Percentiles rank a stretch among this genome's conserved stretches.
Conservation (phyloP, 306 rosid species). For the Prosopis cineraria region DNA sequence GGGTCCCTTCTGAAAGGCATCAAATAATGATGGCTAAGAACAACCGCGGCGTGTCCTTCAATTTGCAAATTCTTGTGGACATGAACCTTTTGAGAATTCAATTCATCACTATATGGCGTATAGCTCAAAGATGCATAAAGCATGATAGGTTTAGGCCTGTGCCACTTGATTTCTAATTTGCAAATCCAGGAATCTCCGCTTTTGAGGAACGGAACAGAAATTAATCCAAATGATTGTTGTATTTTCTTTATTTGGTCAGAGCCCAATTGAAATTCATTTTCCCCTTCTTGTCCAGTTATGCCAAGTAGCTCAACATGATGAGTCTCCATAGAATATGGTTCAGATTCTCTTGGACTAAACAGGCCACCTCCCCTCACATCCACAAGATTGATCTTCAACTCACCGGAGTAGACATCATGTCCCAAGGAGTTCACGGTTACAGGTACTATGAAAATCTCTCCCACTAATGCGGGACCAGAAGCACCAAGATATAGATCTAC, state of each 20-base stretch:
- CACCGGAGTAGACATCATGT: constrained; percentile 80
- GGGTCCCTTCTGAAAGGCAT: constrained; percentile 82
- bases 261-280: constrained; percentile 58
- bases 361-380: constrained; percentile 92
- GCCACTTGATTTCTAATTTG: constrained; percentile 94
- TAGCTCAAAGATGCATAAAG: constrained; percentile 87
- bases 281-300: constrained; percentile 77
- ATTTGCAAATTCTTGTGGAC: constrained; percentile 94
- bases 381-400: constrained; percentile 94
- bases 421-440: constrained; percentile 79
- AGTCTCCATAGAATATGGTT: constrained; percentile 52
- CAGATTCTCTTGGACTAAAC: constrained; percentile 91
- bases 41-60: constrained; percentile 77
- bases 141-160: constrained; percentile 89
- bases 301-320: constrained; percentile 93
- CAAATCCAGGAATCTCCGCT: constrained; percentile 86
- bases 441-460: constrained; percentile 84
- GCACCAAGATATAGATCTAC: constrained; percentile 80
- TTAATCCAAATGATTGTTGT: constrained; percentile 81
- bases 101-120: constrained; percentile 52
- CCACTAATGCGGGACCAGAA: constrained; percentile 84
- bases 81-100: constrained; percentile 65
- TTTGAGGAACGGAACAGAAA: constrained; percentile 86
- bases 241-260: constrained; percentile 72
- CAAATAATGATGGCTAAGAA: constrained; percentile 64